phyloP scores from a whole-genome alignment of 257 asterid species.

The Leptodermis oblonga region DNA sequence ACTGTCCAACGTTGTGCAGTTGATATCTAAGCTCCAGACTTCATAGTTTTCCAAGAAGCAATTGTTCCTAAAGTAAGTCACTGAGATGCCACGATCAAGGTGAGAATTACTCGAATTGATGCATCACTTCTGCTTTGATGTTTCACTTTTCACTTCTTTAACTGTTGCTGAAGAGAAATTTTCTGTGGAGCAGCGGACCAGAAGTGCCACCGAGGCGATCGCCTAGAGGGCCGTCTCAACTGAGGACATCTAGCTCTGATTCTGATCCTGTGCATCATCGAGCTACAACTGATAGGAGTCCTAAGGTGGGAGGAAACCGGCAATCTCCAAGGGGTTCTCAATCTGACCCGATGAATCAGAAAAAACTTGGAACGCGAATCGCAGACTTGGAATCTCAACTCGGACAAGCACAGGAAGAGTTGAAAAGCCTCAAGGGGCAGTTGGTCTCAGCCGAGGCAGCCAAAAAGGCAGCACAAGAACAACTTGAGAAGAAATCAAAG shows the following conservation, averaged over 20 bases:
- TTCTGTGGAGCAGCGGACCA: constrained; percentile 35
- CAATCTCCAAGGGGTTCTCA: constrained; percentile 58
- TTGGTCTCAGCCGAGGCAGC: constrained; percentile 62
- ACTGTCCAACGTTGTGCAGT: constrained; percentile 3
- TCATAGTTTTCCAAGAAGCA: background rate
- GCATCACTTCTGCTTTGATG: background rate
- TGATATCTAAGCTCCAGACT: too few species aligned
- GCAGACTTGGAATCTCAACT: constrained; percentile 89
- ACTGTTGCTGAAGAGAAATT: background rate
- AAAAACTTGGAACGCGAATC: constrained; percentile 80
- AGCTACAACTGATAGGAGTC: constrained; percentile 51
- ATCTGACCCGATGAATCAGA: constrained; percentile 48
- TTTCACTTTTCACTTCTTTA: background rate
- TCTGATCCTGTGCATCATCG: constrained; percentile 59
- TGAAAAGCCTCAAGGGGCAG: constrained; percentile 64
- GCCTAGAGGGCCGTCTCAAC: constrained; percentile 47
- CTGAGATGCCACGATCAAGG: constrained; percentile 78
- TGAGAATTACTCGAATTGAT: constrained; percentile 20
- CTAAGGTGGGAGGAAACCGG: constrained; percentile 42
- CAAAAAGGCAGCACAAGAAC: constrained; percentile 63
- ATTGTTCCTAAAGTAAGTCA: background rate
- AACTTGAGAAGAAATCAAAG: constrained; percentile 54
- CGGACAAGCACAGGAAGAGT: constrained; percentile 84
- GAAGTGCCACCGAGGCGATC: constrained; percentile 71
- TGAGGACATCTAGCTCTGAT: constrained; percentile 65